phyloP scores from a whole-genome alignment of 75 land plant species.

The Larix kaempferi region DNA sequence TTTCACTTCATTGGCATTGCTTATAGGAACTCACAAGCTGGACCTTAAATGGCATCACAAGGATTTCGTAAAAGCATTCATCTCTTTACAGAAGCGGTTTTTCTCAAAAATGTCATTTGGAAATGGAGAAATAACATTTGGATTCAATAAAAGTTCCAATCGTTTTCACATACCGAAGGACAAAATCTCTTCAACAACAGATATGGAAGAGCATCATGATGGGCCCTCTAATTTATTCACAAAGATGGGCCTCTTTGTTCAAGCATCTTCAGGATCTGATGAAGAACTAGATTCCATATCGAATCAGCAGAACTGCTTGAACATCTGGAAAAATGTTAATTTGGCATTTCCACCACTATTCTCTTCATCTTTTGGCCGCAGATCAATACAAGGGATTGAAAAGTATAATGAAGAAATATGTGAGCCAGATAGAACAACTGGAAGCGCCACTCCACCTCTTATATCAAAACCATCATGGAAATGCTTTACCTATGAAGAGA shows the following conservation, averaged over 20 bases:
- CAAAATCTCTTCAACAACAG: conserved; percentile 25
- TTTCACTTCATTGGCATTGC: neutral
- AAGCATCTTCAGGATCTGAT: conserved; percentile 4
- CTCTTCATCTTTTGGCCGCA: too few relatives aligned
- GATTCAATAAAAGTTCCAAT: conserved; percentile 2
- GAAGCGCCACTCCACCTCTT: too few relatives aligned
- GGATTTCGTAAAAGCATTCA: too few relatives aligned
- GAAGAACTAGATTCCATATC: neutral
- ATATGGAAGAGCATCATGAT: conserved; percentile 6
- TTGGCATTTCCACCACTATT: too few relatives aligned
- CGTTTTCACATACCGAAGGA: neutral
- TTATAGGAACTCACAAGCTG: conserved; percentile 5
- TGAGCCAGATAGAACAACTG: too few relatives aligned
- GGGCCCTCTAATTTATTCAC: neutral
- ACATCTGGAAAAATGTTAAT: too few relatives aligned
- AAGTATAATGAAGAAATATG: too few relatives aligned
- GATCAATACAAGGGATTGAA: too few relatives aligned
- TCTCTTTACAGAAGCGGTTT: too few relatives aligned
- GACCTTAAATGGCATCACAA: conserved; percentile 8
- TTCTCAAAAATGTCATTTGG: too few relatives aligned
- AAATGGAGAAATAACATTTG: neutral
- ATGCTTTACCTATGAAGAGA: too few relatives aligned
- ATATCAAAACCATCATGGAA: too few relatives aligned
- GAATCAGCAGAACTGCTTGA: conserved; percentile 7
- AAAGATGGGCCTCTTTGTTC: neutral